Conservation (phyloP, 345 rosid species). For the Firmiana major region DNA sequence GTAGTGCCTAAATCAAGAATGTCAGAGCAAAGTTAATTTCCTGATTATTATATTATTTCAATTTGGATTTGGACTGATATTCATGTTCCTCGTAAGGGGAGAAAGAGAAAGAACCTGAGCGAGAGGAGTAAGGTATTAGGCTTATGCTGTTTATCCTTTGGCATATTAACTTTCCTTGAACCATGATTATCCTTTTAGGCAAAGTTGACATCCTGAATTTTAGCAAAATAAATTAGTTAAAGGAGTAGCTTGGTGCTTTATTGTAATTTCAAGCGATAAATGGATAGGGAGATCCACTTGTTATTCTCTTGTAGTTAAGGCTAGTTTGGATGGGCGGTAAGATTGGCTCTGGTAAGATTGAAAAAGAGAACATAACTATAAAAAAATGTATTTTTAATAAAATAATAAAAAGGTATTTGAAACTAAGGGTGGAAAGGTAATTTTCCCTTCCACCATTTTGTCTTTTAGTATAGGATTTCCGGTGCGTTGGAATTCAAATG, state of each 20-base stretch:
- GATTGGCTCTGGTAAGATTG: no score
- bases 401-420: no score
- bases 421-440: no score
- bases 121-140: background rate
- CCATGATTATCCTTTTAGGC: background rate
- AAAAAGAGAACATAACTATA: no score
- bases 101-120: background rate
- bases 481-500: no score
- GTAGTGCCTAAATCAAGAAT: background rate
- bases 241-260: background rate
- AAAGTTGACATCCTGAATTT: background rate
- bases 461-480: no score
- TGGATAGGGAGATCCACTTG: conserved; percentile 9
- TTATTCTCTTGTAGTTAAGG: conserved; percentile 4
- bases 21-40: background rate
- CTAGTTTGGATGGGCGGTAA: no score
- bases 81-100: background rate
- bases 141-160: background rate
- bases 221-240: background rate
- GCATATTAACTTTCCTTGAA: background rate
- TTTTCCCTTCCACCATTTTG: no score
- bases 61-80: background rate
- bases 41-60: background rate
- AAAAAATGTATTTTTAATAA: no score
- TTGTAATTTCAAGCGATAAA: background rate